Evolutionary conservation across 306 rosid species (phyloP).

Genomic region (Ammopiptanthus mongolicus): DNA sequence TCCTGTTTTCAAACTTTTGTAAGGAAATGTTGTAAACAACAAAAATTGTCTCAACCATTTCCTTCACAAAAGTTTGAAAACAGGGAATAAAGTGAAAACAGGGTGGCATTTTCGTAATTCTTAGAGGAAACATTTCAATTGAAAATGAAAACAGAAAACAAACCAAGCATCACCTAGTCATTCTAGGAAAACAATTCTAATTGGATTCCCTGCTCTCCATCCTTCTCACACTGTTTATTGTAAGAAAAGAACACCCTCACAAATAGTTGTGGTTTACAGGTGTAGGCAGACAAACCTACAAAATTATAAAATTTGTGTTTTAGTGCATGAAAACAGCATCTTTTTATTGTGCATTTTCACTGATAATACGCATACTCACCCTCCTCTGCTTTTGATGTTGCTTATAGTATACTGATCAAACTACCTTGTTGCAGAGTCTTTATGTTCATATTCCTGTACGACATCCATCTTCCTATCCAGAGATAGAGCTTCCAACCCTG

Average conservation of each 20-base stretch:
- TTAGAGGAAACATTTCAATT: too few species aligned
- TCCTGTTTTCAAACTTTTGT: too few species aligned
- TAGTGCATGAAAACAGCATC: constrained; percentile 10
- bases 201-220: neutral
- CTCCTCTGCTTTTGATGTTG: neutral
- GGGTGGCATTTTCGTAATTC: too few species aligned
- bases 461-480: constrained; percentile 80
- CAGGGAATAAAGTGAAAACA: too few species aligned
- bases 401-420: constrained; percentile 21
- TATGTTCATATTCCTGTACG: constrained; percentile 86
- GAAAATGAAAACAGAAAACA: too few species aligned
- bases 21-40: too few species aligned
- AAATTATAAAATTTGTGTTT: neutral
- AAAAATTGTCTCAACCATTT: too few species aligned
- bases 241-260: neutral
- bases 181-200: neutral
- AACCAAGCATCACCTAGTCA: too few species aligned
- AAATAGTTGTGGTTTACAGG: neutral
- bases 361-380: neutral
- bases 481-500: constrained; percentile 89
- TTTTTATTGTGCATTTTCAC: neutral
- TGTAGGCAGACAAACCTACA: neutral
- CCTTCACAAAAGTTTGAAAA: too few species aligned
- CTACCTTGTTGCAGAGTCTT: constrained; percentile 55
- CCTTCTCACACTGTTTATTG: neutral